Conservation (phyloP, 768 basidiomycete genomes). For the Leucosporidium scottii region DNA sequence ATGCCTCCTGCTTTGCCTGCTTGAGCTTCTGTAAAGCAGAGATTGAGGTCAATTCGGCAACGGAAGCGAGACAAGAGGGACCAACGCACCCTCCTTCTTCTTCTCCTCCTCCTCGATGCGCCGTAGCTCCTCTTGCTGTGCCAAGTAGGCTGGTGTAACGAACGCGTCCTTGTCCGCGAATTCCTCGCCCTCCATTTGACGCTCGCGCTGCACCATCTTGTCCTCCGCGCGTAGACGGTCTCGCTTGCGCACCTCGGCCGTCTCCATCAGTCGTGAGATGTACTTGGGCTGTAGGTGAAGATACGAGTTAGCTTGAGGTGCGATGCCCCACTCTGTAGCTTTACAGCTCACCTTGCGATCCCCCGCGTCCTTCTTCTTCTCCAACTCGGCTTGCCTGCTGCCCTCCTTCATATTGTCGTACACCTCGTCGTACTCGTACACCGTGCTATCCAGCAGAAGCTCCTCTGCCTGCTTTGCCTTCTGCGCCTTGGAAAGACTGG, state of each 20-base stretch:
- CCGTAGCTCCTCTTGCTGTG: constrained; percentile 87
- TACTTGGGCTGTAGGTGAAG: constrained; percentile 69
- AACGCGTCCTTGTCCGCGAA: constrained; percentile 94
- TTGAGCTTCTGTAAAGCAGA: constrained; percentile 37
- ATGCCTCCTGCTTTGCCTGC: constrained; percentile 41
- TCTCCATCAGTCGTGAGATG: constrained; percentile 65
- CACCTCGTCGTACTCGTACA: constrained; percentile 92
- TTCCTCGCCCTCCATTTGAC: constrained; percentile 88
- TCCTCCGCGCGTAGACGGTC: constrained; percentile 92
- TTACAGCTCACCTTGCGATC: constrained; percentile 61
- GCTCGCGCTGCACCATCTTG: constrained; percentile 90
- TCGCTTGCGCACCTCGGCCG: constrained; percentile 77
- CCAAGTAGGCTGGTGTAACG: constrained; percentile 94
- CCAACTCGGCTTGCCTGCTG: constrained; percentile 63
- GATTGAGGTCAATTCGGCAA: background rate
- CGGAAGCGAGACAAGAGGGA: background rate
- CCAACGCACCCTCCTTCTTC: constrained; percentile 64
- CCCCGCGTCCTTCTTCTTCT: constrained; percentile 65
- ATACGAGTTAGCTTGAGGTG: background rate
- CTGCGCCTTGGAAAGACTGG: constrained; percentile 23
- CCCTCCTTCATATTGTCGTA: constrained; percentile 93
- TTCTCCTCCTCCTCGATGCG: constrained; percentile 89
- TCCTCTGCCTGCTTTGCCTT: constrained; percentile 65
- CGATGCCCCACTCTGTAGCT: background rate
- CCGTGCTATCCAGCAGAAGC: constrained; percentile 66